Percentiles rank a stretch among this genome's conserved stretches.
phyloP scores from a whole-genome alignment of 2,329 filamentous ascomycete species.

The Corniculantispora saksenae region DNA sequence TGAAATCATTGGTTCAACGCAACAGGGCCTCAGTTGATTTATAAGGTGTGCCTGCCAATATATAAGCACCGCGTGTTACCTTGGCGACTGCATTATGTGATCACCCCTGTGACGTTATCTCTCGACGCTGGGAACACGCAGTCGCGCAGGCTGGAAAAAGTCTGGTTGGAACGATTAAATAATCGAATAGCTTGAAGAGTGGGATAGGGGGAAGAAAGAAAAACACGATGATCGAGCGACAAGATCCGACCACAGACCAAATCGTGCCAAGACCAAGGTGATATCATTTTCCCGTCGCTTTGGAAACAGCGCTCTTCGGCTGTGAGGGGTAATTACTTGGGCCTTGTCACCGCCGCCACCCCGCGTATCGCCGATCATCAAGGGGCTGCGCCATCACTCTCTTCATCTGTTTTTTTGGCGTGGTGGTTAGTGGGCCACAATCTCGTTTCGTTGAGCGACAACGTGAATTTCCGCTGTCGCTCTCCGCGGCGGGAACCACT shows the following conservation, averaged over 20 bases:
- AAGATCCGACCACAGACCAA: no score
- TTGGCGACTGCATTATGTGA: not conserved
- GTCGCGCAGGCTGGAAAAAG: not conserved
- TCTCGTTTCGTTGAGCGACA: not conserved
- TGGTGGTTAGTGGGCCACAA: not conserved
- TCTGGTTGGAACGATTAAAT: not conserved
- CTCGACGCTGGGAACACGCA: not conserved
- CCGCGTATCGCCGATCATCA: not conserved
- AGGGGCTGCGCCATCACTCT: not conserved
- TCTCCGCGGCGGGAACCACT: no score
- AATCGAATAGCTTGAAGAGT: not conserved
- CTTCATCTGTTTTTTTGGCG: not conserved
- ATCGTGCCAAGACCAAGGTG: not conserved
- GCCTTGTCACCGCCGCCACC: not conserved
- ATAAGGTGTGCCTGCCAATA: not conserved
- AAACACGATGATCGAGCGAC: not conserved
- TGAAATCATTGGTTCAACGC: conserved; percentile 2
- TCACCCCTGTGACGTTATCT: not conserved
- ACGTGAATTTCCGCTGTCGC: not conserved
- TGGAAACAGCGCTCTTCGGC: not conserved
- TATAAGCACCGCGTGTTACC: not conserved
- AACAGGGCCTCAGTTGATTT: not conserved
- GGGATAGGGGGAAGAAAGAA: not conserved
- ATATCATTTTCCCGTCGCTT: not conserved
- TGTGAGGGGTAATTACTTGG: not conserved